Evolutionary conservation across 768 basidiomycete genomes (phyloP).

Genomic region (Russula sp.): DNA sequence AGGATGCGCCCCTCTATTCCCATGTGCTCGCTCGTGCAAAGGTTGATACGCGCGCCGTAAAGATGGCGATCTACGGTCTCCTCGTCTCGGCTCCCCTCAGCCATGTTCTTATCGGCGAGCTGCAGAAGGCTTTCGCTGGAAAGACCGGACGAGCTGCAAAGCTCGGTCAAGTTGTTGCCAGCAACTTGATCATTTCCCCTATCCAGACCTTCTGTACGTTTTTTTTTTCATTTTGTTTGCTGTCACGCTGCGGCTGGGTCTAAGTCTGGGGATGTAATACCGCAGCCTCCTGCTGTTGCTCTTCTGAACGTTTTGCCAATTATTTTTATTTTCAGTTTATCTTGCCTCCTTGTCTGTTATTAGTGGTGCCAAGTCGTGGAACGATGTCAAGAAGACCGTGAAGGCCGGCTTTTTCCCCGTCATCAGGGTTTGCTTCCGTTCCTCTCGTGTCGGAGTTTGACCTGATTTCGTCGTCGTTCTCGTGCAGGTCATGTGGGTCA

Average conservation of each 20-base stretch:
- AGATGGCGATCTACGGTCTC: constrained; percentile 82
- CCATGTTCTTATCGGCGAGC: constrained; percentile 60
- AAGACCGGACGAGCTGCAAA: constrained; percentile 56
- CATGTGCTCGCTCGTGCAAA: constrained; percentile 50
- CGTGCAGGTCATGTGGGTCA: constrained; percentile 66
- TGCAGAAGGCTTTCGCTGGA: constrained; percentile 75
- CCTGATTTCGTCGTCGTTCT: background rate
- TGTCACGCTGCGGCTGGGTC: too few relatives aligned
- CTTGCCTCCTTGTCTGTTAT: constrained; percentile 79
- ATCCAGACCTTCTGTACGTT: constrained; percentile 59
- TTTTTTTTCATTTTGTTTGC: background rate
- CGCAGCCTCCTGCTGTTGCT: background rate
- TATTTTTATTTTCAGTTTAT: constrained; percentile 40
- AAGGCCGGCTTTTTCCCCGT: constrained; percentile 68
- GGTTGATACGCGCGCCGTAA: constrained; percentile 62
- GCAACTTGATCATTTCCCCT: constrained; percentile 69
- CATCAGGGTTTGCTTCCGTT: constrained; percentile 46
- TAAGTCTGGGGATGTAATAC: too few relatives aligned
- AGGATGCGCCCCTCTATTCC: constrained; percentile 46
- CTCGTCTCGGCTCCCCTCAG: constrained; percentile 76
- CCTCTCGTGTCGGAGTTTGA: background rate
- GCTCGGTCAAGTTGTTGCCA: constrained; percentile 67
- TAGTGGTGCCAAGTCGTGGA: constrained; percentile 62
- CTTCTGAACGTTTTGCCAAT: background rate
- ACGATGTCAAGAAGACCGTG: constrained; percentile 59